Base-by-base conservation (phyloP, 495 filamentous ascomycete genomes). In the Penicillium dipodomyicola region DNA sequence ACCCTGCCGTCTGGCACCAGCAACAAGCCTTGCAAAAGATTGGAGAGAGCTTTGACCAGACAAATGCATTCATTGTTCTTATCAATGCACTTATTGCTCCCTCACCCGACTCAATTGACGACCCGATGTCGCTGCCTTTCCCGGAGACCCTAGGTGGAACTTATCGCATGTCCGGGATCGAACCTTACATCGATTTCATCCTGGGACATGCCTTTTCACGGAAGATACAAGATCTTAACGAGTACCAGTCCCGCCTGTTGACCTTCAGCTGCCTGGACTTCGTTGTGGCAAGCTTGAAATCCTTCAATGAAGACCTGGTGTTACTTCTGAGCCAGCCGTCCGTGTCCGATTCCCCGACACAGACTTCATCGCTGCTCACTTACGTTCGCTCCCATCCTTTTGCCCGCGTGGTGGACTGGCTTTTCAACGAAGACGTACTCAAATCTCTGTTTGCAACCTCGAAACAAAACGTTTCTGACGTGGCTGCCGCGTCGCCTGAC, bases 321-420 rank as follows among this genome's bases (percentile, higher is more conserved):
- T 77, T 90, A 23, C 80, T 96, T 52, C 87, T 90, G 19, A 93
- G 87, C 63, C 79, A 85, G 56, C 85, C 89, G 2, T 86, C 82
- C 10, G 68, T 81, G 23, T 83, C 95, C 6, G 92, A 97, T 70
- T 63, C 79, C 15, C 83, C 85, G 6, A 86, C 93, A 56, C 79
- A 83, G 42, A 76, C 88, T 30, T 86, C 85, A 3, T 87, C 85
- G 19, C 72, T 97, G 25, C 78, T 83, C 45, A 78, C 78, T 15
- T 99, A 99, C 62, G 81, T 91, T 53, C 82, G 85, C 6, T 79
- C 96, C 23, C 94, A 99, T 72, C 91, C 94, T 9, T 97, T 96
- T 62, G 84, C 88, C 19, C 84, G 94, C 37, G 89, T 92, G 22
- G 94, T 96, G 84, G 95, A 97, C 68, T 97, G 95, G 90, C 80